A percentile compares a stretch with the other conserved stretches of the same genome.
These are phyloP conservation scores for Phytophthora cactorum DNA, from an alignment of 352 stramenopile species.

Conservation along the genomic window DNA sequence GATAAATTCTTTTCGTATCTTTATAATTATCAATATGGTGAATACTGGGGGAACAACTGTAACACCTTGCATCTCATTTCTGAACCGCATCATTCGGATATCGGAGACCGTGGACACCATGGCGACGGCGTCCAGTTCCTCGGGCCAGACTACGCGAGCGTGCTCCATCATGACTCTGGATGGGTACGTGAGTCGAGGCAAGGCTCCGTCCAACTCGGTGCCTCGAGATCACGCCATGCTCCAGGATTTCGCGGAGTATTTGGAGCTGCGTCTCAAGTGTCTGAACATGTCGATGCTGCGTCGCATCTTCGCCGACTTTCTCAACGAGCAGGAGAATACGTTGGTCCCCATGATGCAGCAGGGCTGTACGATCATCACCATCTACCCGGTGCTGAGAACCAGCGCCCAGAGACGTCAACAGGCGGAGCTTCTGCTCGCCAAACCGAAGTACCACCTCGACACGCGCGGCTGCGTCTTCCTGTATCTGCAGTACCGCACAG, in stretches of 20 bases:
- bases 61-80: not conserved
- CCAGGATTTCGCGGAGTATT: slow-evolving; percentile 58
- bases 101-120: slow-evolving; percentile 6
- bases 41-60: too few relatives aligned
- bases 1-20: too few relatives aligned
- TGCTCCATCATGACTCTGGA: slow-evolving; percentile 40
- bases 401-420: slow-evolving; percentile 1
- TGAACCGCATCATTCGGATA: slow-evolving; percentile 1
- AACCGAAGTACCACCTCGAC: slow-evolving; percentile 34
- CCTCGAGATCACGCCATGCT: slow-evolving; percentile 45
- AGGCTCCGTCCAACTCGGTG: slow-evolving; percentile 29
- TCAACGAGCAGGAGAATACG: slow-evolving; percentile 56
- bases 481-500: slow-evolving; percentile 43
- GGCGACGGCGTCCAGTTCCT: not conserved
- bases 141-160: not conserved
- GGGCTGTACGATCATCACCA: slow-evolving; percentile 42
- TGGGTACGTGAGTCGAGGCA: slow-evolving; percentile 30
- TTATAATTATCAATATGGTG: too few relatives aligned
- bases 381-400: slow-evolving; percentile 41
- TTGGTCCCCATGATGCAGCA: slow-evolving; percentile 45
- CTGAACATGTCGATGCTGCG: slow-evolving; percentile 59
- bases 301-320: slow-evolving; percentile 59
- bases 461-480: slow-evolving; percentile 39
- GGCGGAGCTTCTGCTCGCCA: slow-evolving; percentile 38
- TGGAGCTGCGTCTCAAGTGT: slow-evolving; percentile 55